Base-by-base conservation (phyloP, 306 rosid species). In the Alnus rubra region DNA sequence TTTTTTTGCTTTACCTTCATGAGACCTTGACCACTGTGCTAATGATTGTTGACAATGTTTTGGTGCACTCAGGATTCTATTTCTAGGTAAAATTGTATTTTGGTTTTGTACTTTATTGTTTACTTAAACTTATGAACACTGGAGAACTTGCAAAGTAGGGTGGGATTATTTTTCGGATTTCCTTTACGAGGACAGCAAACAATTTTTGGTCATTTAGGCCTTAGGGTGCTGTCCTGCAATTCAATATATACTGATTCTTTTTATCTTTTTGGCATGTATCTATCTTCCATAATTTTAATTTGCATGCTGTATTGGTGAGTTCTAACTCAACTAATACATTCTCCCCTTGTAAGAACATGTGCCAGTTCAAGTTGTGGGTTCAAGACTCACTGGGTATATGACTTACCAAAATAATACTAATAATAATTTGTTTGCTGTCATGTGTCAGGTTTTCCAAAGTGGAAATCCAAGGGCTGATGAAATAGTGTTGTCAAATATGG, bases 381-480 rank as follows among this genome's bases (percentile, higher is more conserved):
- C 39, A 62, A 62, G 72, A 42, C 33, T n/a, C 39, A 51, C n/a
- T 18, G 10, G 37, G 48, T 56, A 2, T 19, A 33, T 19, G 14
- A 42, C 44, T 56, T 15, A 3, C 44, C 12, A 31, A 70, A 59
- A 69, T 48, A 44, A 0, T 18, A 35, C 60, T 3, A 70, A 18
- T 15, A 44, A 71, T 13, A 19, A 82, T 71, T 67, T 67, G 74
- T 31, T 2, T 78, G 75, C 75, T 79, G 56, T 77, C 73, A 42
- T 73, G 63, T 78, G 91, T 83, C 86, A 96, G 99, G 86, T 96
- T 80, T 67, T 83, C 15, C 75, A 86, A 86, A 93, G 98, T 85
- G 93, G 92, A 82, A 84, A 83, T 85, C 93, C 99, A 71, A 91
- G 74, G 80, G 97, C 98, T 49, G 88, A 87, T 73, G 94, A 91